Evolutionary conservation across 2,329 filamentous ascomycete genomes (phyloP).

Genomic region (Polytolypa hystricis): DNA sequence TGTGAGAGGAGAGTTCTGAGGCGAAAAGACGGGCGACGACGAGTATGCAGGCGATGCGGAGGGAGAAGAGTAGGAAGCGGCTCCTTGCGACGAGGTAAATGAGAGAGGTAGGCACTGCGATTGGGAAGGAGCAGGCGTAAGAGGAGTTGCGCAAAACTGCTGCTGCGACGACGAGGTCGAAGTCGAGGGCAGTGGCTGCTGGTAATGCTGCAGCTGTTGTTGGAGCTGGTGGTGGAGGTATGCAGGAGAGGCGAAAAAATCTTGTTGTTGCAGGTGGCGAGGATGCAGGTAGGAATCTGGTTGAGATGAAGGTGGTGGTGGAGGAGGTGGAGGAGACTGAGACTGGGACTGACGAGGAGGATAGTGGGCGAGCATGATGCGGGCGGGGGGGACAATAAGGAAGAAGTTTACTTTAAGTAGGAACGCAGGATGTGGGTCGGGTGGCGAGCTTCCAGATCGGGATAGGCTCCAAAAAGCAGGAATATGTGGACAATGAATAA

Average conservation of each 20-base stretch:
- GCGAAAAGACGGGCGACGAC: constrained; percentile 10
- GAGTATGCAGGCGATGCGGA: constrained; percentile 8
- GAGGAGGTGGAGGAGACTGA: not conserved
- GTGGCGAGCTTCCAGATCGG: not conserved
- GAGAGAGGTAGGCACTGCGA: constrained; percentile 6
- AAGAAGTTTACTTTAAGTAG: not conserved
- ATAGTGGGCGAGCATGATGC: constrained; percentile 5
- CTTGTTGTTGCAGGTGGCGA: constrained; percentile 1
- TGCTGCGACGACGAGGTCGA: too few species aligned
- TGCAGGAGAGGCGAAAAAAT: too few species aligned
- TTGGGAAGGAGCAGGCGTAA: constrained; percentile 8
- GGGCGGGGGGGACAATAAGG: not conserved
- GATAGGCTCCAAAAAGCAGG: not conserved
- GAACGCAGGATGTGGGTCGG: not conserved
- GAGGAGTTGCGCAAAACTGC: constrained; percentile 6
- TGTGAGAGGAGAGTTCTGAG: constrained; percentile 11
- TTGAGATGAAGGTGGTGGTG: not conserved
- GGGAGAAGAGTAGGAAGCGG: constrained; percentile 5
- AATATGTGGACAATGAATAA: too few species aligned
- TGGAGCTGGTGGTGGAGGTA: too few species aligned
- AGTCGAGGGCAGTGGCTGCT: constrained; percentile 5
- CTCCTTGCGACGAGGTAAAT: not conserved
- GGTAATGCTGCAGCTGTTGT: constrained; percentile 5
- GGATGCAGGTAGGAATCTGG: too few species aligned
- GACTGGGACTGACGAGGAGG: not conserved